Evolutionary conservation across 2,329 filamentous ascomycete species (phyloP).

Genomic region (Stagonosporopsis chrysanthemi): DNA sequence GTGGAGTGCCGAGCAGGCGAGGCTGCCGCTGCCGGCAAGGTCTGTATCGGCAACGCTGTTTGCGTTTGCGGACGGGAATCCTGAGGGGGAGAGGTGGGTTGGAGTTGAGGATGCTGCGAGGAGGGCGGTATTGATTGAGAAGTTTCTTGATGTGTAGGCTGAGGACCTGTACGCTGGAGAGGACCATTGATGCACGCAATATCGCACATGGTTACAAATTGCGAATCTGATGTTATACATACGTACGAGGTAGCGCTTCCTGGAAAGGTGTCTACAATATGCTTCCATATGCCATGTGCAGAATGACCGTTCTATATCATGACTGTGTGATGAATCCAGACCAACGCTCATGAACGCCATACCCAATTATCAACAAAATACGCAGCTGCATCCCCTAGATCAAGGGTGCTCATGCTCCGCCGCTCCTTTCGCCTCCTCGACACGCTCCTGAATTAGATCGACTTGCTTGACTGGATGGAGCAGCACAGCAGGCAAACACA

Average conservation of each 20-base stretch:
- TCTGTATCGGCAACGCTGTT: constrained; percentile 27
- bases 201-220: neutral
- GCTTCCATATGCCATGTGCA: constrained; percentile 6
- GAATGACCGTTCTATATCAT: constrained; percentile 7
- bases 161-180: neutral
- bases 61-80: constrained; percentile 33
- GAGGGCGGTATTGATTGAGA: constrained; percentile 28
- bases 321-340: constrained; percentile 2
- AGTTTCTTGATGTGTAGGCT: neutral
- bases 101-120: constrained; percentile 35
- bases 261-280: neutral
- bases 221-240: constrained; percentile 4
- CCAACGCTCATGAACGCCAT: constrained; percentile 9
- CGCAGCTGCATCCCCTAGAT: neutral
- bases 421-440: constrained; percentile 17
- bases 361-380: neutral
- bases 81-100: constrained; percentile 36
- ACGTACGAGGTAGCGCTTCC: neutral
- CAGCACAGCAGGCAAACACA: constrained; percentile 58
- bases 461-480: constrained; percentile 61
- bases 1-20: constrained; percentile 50
- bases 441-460: constrained; percentile 55
- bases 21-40: constrained; percentile 31
- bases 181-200: neutral
- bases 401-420: constrained; percentile 12